Conservation (phyloP, 306 rosid genomes). For the Purshia tridentata region DNA sequence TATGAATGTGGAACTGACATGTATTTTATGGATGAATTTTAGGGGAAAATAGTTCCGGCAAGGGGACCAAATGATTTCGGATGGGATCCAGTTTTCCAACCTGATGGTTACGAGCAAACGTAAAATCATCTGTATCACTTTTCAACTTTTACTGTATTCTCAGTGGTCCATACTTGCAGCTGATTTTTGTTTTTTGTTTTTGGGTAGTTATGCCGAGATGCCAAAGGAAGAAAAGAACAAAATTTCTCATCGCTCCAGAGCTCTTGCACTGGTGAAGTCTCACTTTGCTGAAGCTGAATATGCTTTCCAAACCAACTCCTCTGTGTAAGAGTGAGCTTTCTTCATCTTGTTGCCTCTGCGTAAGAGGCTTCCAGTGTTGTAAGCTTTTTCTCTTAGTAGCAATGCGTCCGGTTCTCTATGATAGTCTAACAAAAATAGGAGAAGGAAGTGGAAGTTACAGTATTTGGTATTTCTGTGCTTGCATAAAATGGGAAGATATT, state of each 20-base stretch:
- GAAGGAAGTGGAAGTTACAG: background rate
- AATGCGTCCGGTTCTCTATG: background rate
- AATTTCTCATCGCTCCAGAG: constrained; percentile 77
- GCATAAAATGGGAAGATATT: background rate
- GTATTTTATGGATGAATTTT: constrained; percentile 17
- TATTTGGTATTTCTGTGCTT: background rate
- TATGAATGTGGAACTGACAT: constrained; percentile 7
- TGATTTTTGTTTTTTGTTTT: constrained; percentile 21
- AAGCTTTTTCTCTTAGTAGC: constrained; percentile 9
- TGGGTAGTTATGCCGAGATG: constrained; percentile 85
- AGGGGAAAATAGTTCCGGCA: constrained; percentile 86
- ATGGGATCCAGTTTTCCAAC: constrained; percentile 95
- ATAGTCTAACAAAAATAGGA: background rate
- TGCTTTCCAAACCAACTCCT: constrained; percentile 40
- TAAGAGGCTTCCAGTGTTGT: background rate
- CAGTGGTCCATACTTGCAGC: constrained; percentile 22
- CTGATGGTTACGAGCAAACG: constrained; percentile 85
- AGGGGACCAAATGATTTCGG: constrained; percentile 95
- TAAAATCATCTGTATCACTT: constrained; percentile 23
- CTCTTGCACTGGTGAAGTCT: constrained; percentile 81
- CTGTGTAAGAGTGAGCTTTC: constrained; percentile 26
- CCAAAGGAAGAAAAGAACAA: constrained; percentile 89
- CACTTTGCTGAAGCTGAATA: constrained; percentile 84
- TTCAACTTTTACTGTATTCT: constrained; percentile 16
- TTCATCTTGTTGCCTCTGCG: background rate